Conservation (phyloP, 2,329 filamentous ascomycete genomes). For the Hymenoscyphus albidus region DNA sequence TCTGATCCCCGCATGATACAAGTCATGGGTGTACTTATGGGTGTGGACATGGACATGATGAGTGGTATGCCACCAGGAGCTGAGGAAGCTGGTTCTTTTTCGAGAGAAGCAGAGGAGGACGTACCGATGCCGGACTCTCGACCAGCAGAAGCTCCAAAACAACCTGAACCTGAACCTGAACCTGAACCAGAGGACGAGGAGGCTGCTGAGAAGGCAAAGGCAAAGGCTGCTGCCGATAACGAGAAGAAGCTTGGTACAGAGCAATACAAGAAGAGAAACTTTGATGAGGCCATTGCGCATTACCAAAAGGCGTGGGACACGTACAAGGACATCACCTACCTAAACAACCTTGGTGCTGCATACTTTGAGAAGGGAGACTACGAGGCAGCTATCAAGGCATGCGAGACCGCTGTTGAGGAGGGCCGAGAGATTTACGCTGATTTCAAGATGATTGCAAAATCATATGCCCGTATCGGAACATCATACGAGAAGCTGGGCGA, state of each 20-base stretch:
- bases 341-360: conserved; percentile 93
- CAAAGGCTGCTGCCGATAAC: conserved; percentile 87
- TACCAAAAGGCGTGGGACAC: conserved; percentile 94
- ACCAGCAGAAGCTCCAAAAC: conserved; percentile 41
- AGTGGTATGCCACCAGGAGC: conserved; percentile 39
- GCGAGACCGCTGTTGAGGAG: conserved; percentile 83
- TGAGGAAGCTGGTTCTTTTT: conserved; percentile 39
- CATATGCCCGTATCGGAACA: conserved; percentile 92
- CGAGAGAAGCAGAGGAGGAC: conserved; percentile 61
- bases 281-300: conserved; percentile 90
- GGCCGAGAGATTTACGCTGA: conserved; percentile 87
- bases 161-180: conserved; percentile 51
- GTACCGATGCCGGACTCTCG: conserved; percentile 72
- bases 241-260: conserved; percentile 93
- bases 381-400: conserved; percentile 79
- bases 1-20: conserved; percentile 88
- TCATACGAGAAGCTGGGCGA: conserved; percentile 90
- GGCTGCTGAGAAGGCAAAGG: conserved; percentile 75
- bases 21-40: conserved; percentile 89
- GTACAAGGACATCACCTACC: conserved; percentile 94
- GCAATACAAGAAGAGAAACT: conserved; percentile 97
- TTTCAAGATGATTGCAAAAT: conserved; percentile 98
- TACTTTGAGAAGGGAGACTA: conserved; percentile 97
- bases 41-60: conserved; percentile 80
- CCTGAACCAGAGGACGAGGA: conserved; percentile 77